Evolutionary conservation across 2,329 filamentous ascomycete genomes (phyloP).

Genomic region (Aspergillus pseudonomiae): DNA sequence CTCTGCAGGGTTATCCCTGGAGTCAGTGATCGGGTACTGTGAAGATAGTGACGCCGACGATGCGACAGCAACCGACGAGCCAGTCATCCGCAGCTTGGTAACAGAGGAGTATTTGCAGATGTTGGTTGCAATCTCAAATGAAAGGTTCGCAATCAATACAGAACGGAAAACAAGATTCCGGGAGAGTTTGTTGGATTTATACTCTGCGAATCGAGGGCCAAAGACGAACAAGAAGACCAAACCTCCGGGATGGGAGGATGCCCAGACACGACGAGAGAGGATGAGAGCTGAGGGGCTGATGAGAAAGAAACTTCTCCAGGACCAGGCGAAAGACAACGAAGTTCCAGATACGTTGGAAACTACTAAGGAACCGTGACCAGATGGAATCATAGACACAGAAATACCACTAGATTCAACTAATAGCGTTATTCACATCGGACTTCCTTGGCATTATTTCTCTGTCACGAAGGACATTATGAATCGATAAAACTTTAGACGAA

Average conservation of each 20-base stretch:
- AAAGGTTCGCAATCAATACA: constrained; percentile 50
- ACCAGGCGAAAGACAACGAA: constrained; percentile 13
- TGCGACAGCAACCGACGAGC: constrained; percentile 36
- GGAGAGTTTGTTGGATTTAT: constrained; percentile 30
- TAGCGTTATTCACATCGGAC: background rate
- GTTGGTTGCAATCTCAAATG: constrained; percentile 71
- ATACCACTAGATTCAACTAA: background rate
- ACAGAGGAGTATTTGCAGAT: constrained; percentile 67
- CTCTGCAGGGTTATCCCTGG: constrained; percentile 78
- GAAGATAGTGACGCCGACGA: constrained; percentile 35
- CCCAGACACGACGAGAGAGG: constrained; percentile 39
- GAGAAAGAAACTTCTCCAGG: constrained; percentile 33
- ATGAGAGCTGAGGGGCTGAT: constrained; percentile 46
- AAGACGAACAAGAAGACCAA: constrained; percentile 27
- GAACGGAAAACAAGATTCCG: constrained; percentile 46
- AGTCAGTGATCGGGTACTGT: constrained; percentile 72
- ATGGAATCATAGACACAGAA: background rate
- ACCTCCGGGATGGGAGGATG: constrained; percentile 41
- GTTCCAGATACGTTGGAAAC: background rate
- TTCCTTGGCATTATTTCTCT: too few relatives aligned
- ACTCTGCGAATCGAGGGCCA: constrained; percentile 12
- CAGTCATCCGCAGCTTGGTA: constrained; percentile 59
- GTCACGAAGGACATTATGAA: background rate
- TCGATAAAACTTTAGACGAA: too few relatives aligned
- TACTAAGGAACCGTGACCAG: constrained; percentile 4